These are phyloP conservation scores for Microdochium bolleyi DNA, from an alignment of 2,329 filamentous ascomycete genomes.

Conservation along the genomic window DNA sequence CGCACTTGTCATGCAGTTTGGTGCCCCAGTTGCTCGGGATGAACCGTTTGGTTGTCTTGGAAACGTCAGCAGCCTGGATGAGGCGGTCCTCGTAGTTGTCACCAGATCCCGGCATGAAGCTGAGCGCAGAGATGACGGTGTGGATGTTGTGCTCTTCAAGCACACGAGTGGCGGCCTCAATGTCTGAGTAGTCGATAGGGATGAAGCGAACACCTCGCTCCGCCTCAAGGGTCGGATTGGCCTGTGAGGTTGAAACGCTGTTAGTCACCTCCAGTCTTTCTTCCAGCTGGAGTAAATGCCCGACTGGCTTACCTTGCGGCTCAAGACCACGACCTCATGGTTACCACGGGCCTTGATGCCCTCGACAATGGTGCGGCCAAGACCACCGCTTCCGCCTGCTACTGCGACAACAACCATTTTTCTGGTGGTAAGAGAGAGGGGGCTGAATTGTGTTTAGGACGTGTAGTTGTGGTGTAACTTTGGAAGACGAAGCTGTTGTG, in stretches of 20 bases:
- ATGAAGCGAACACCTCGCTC: neutral
- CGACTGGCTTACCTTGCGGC: neutral
- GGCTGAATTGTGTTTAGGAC: no score
- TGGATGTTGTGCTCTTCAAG: slow-evolving; percentile 29
- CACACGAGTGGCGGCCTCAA: neutral
- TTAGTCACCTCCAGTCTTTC: no score
- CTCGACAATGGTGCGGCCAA: neutral
- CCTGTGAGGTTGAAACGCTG: neutral
- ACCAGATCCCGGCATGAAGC: neutral
- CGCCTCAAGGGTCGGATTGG: neutral
- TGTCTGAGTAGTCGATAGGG: neutral
- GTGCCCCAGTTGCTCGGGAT: slow-evolving; percentile 33
- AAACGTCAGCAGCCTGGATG: slow-evolving; percentile 31
- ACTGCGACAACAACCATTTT: neutral
- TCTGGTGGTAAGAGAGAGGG: neutral
- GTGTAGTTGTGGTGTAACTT: no score
- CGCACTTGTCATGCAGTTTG: slow-evolving; percentile 20
- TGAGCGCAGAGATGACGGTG: slow-evolving; percentile 28
- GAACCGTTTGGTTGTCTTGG: slow-evolving; percentile 27
- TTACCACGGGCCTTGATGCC: neutral
- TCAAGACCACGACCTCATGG: neutral
- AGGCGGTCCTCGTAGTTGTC: slow-evolving; percentile 28
- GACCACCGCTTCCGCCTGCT: neutral
- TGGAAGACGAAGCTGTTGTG: no score
- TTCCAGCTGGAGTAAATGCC: no score